phyloP scores from a whole-genome alignment of 257 asterid species.

The Capsicum chinense region DNA sequence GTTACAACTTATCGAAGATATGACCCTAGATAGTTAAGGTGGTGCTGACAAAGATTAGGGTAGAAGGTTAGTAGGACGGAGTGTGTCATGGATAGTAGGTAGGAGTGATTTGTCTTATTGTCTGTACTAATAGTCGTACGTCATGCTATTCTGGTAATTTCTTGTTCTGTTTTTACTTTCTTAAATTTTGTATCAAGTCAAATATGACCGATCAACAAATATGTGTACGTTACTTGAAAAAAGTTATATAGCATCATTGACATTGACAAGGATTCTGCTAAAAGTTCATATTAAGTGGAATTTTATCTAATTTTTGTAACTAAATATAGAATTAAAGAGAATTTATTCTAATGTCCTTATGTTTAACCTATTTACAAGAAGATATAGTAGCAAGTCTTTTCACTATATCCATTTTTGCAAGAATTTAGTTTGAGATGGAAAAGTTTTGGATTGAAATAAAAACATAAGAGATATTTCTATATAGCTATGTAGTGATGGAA shows the following conservation, averaged over 20 bases:
- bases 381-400: neutral
- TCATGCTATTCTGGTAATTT: no score
- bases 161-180: neutral
- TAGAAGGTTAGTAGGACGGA: no score
- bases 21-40: no score
- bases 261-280: constrained; percentile 10
- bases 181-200: neutral
- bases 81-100: no score
- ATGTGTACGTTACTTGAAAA: neutral
- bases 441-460: neutral
- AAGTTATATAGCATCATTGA: neutral
- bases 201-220: neutral
- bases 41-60: no score
- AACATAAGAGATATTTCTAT: neutral
- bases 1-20: no score
- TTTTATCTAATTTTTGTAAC: neutral
- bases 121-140: no score
- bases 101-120: no score
- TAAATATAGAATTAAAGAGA: neutral
- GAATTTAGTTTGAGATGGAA: neutral
- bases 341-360: neutral
- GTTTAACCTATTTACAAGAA: neutral
- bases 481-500: neutral
- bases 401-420: neutral
- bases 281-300: constrained; percentile 25